phyloP scores from a whole-genome alignment of 2,329 filamentous ascomycete genomes.

The Calycina herbarum region DNA sequence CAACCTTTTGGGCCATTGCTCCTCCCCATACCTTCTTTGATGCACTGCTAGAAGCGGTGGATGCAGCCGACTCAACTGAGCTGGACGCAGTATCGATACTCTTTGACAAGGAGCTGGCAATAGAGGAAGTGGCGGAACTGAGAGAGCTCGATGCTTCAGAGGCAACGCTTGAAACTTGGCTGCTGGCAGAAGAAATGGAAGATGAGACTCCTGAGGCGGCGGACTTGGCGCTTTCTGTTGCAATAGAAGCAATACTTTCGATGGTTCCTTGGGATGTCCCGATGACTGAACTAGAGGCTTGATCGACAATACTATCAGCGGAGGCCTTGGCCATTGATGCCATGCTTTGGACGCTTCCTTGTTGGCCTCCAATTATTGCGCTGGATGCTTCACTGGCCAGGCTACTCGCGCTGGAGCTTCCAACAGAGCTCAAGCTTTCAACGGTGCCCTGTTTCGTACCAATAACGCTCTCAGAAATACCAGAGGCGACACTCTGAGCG shows the following conservation, averaged over 20 bases:
- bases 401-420: constrained; percentile 21
- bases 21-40: constrained; percentile 50
- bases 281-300: constrained; percentile 34
- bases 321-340: constrained; percentile 36
- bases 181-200: constrained; percentile 27
- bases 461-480: constrained; percentile 23
- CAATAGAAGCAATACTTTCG: constrained; percentile 31
- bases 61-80: constrained; percentile 30
- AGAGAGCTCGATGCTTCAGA: constrained; percentile 29
- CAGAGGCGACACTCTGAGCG: constrained; percentile 27
- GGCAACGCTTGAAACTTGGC: constrained; percentile 20
- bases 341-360: constrained; percentile 38
- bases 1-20: constrained; percentile 43
- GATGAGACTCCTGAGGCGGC: constrained; percentile 32
- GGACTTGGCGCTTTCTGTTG: constrained; percentile 27
- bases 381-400: constrained; percentile 28
- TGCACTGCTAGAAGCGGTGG: constrained; percentile 32
- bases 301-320: constrained; percentile 31
- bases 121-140: constrained; percentile 35
- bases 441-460: constrained; percentile 25
- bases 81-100: constrained; percentile 33
- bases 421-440: constrained; percentile 27
- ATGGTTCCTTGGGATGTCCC: constrained; percentile 32
- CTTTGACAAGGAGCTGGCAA: constrained; percentile 38
- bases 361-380: constrained; percentile 28